phyloP scores from a whole-genome alignment of 2,329 filamentous ascomycete genomes.

The Thelonectria rubi region DNA sequence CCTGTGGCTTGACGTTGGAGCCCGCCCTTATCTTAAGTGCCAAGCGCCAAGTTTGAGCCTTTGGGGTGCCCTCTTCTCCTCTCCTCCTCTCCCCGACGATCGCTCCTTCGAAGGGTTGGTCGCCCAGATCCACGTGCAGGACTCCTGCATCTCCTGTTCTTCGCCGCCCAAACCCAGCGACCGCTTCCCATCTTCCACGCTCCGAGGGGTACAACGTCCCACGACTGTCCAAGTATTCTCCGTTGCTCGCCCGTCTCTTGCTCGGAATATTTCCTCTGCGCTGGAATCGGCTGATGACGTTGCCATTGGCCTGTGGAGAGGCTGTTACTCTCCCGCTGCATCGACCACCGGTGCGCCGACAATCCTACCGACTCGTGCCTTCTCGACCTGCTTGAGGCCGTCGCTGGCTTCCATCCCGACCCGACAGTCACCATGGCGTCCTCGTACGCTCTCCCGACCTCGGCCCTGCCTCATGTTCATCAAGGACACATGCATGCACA shows the following conservation, averaged over 20 bases:
- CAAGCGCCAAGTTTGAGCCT: not conserved
- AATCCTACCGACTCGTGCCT: conserved; percentile 28
- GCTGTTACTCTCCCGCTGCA: conserved; percentile 31
- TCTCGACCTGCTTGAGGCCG: conserved; percentile 9
- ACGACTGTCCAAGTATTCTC: conserved; percentile 25
- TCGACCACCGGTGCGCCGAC: conserved; percentile 33
- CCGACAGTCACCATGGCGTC: conserved; percentile 54
- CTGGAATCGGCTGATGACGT: conserved; percentile 38
- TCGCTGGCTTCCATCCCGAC: conserved; percentile 10
- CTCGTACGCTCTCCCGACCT: conserved; percentile 63
- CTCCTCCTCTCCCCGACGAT: conserved; percentile 29
- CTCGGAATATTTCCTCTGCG: conserved; percentile 8
- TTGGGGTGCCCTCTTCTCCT: not conserved
- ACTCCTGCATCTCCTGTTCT: conserved; percentile 22
- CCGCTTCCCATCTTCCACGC: conserved; percentile 20
- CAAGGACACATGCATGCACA: conserved; percentile 54
- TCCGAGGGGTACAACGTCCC: conserved; percentile 32
- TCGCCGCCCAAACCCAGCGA: conserved; percentile 28
- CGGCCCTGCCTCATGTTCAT: conserved; percentile 59
- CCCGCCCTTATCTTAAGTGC: not conserved
- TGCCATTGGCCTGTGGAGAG: conserved; percentile 37
- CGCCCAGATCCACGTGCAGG: conserved; percentile 40
- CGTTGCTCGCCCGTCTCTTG: conserved; percentile 18
- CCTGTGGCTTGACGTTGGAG: not conserved
- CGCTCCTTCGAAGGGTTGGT: conserved; percentile 38